Conservation (phyloP, 2,329 filamentous ascomycete genomes). For the Epichloe brachyelytri region DNA sequence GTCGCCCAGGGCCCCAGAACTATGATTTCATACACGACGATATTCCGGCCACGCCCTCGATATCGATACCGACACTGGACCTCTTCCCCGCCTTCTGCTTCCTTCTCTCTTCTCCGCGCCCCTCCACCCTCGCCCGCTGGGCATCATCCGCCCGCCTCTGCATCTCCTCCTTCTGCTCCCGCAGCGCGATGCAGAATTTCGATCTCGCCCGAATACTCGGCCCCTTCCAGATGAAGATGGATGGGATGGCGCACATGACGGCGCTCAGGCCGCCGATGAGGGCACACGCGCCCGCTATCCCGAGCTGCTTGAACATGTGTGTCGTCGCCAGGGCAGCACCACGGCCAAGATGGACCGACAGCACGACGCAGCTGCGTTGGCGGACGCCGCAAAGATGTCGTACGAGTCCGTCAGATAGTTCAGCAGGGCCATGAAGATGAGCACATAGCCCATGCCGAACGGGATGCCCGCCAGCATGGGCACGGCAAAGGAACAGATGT, state of each 20-base stretch:
- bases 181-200: slow-evolving; percentile 49
- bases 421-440: slow-evolving; percentile 51
- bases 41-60: too few relatives aligned
- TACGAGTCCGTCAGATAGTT: slow-evolving; percentile 59
- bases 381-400: slow-evolving; percentile 54
- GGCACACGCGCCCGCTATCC: slow-evolving; percentile 36
- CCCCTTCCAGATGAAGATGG: slow-evolving; percentile 42
- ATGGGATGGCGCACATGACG: slow-evolving; percentile 37
- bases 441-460: slow-evolving; percentile 48
- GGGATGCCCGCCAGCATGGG: slow-evolving; percentile 48
- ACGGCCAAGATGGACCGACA: slow-evolving; percentile 93
- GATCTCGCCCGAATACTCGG: slow-evolving; percentile 41
- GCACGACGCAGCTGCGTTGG: slow-evolving; percentile 72
- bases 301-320: slow-evolving; percentile 34
- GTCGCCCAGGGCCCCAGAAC: too few relatives aligned
- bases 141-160: slow-evolving; percentile 27
- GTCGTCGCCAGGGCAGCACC: slow-evolving; percentile 44
- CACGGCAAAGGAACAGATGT: slow-evolving; percentile 33
- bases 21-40: too few relatives aligned
- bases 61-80: not conserved
- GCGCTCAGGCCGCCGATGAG: slow-evolving; percentile 37
- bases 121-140: slow-evolving; percentile 17
- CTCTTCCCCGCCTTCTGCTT: slow-evolving; percentile 8
- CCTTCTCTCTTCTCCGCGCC: slow-evolving; percentile 8
- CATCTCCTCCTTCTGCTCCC: slow-evolving; percentile 36